These are phyloP conservation scores for Berkeleyomyces rouxiae DNA, from an alignment of 2,329 filamentous ascomycete genomes.

Conservation along the genomic window DNA sequence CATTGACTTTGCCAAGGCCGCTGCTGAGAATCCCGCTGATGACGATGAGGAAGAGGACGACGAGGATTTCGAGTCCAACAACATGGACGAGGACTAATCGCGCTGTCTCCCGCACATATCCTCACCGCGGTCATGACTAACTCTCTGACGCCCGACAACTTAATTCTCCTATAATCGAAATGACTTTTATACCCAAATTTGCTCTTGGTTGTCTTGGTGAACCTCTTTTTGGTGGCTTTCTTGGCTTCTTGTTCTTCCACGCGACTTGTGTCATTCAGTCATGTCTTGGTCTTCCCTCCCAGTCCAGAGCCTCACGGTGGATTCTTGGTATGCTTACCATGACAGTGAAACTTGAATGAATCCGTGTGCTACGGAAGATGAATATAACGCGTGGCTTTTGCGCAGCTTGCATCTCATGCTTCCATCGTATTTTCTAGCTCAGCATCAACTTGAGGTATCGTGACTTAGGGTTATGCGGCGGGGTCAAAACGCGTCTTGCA, in stretches of 20 bases:
- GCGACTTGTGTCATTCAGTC: background rate
- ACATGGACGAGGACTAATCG: conserved; percentile 46
- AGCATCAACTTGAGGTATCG: no score
- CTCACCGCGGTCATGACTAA: background rate
- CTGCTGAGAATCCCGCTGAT: conserved; percentile 56
- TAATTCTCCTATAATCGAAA: conserved; percentile 2
- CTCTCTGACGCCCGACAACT: background rate
- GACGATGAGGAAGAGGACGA: conserved; percentile 70
- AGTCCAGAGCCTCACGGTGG: background rate
- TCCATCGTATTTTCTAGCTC: no score
- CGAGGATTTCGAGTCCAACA: conserved; percentile 52
- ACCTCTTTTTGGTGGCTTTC: background rate
- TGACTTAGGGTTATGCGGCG: background rate
- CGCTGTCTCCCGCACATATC: background rate
- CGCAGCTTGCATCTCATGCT: background rate
- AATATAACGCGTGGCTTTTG: background rate
- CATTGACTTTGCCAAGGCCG: conserved; percentile 88
- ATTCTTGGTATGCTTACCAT: background rate
- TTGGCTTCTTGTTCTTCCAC: conserved; percentile 4
- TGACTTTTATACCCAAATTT: conserved; percentile 1
- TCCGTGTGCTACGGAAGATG: background rate
- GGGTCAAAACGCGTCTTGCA: background rate
- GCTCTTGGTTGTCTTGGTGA: background rate
- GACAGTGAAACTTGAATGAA: background rate
- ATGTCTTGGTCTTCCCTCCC: background rate